Conservation (phyloP, 768 basidiomycete species). For the Lentinula sp. region DNA sequence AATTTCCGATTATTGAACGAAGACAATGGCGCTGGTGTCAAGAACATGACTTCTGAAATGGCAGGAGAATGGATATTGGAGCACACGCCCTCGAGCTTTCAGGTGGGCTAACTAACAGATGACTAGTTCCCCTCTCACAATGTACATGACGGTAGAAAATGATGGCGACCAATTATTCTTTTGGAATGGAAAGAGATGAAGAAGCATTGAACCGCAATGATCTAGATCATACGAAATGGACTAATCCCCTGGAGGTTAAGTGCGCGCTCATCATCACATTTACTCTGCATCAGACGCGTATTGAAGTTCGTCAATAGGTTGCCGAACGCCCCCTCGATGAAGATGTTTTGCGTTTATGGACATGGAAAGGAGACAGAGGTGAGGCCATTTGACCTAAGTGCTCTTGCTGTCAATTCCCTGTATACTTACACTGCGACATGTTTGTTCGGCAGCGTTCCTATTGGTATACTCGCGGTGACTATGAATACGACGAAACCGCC, state of each 20-base stretch:
- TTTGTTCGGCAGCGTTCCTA: background rate
- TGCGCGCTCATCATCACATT: conserved; percentile 16
- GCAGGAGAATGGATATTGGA: conserved; percentile 76
- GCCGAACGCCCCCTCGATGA: conserved; percentile 87
- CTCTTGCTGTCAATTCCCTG: background rate
- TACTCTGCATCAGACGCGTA: background rate
- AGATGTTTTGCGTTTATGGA: conserved; percentile 90
- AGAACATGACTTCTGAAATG: conserved; percentile 75
- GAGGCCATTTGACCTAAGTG: conserved; percentile 10
- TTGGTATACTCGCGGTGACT: conserved; percentile 69
- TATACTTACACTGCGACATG: background rate
- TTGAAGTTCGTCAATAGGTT: conserved; percentile 38
- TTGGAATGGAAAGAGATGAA: conserved; percentile 79
- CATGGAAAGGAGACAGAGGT: conserved; percentile 95
- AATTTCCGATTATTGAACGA: background rate
- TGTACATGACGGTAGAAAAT: conserved; percentile 48
- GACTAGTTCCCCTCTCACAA: background rate
- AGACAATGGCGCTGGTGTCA: background rate
- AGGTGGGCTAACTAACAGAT: conserved; percentile 32
- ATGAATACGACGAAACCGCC: conserved; percentile 57
- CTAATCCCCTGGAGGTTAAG: conserved; percentile 84
- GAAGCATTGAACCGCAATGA: conserved; percentile 58
- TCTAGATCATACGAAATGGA: conserved; percentile 79
- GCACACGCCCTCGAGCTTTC: conserved; percentile 79
- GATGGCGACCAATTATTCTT: conserved; percentile 81